Evolutionary conservation across 2,329 filamentous ascomycete genomes (phyloP).

Genomic region (Fusarium sp.): DNA sequence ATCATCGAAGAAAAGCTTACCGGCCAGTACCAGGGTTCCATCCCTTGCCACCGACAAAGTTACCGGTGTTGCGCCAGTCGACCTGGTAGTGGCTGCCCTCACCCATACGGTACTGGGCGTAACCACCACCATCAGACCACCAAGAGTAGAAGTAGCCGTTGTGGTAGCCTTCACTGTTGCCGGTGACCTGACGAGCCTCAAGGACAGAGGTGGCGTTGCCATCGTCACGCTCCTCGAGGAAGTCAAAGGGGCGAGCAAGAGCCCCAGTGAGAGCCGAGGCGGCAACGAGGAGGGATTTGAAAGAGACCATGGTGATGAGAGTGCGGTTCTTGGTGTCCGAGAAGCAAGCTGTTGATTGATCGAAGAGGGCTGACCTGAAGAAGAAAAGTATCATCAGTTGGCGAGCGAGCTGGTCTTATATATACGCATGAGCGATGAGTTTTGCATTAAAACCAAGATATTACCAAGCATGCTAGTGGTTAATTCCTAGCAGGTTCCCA

Average conservation of each 20-base stretch:
- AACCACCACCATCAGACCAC: constrained; percentile 20
- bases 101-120: constrained; percentile 8
- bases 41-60: constrained; percentile 25
- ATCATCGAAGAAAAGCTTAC: not conserved
- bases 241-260: constrained; percentile 22
- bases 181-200: constrained; percentile 12
- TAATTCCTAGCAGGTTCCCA: not conserved
- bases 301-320: constrained; percentile 2
- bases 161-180: constrained; percentile 10
- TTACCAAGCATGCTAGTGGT: not conserved
- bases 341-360: not conserved
- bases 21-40: constrained; percentile 26
- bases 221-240: constrained; percentile 17
- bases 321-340: not conserved
- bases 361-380: not conserved
- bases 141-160: constrained; percentile 31
- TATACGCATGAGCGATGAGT: not conserved
- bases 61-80: constrained; percentile 23
- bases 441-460: rapidly evolving
- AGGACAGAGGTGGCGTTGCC: constrained; percentile 15
- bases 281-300: constrained; percentile 17
- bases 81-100: constrained; percentile 13
- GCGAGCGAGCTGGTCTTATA: not conserved
- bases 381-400: not conserved
- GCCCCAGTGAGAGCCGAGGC: constrained; percentile 16